phyloP scores from a whole-genome alignment of 2,329 filamentous ascomycete genomes.

The Aureobasidium lini region DNA sequence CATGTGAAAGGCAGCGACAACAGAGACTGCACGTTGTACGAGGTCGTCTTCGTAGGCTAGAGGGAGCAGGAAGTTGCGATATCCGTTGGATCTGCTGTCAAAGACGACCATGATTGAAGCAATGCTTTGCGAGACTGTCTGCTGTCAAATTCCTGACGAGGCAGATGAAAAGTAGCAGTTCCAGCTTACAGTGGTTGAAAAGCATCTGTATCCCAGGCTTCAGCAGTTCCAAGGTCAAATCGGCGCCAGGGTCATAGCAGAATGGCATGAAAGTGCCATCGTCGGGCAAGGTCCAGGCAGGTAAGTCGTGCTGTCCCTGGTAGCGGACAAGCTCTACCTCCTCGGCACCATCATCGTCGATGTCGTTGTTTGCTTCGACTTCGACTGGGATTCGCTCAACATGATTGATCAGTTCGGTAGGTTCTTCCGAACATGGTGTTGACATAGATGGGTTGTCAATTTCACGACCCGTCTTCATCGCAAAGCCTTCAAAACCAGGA shows the following conservation, averaged over 20 bases:
- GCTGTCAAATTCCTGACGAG: background rate
- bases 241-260: background rate
- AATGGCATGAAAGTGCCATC: background rate
- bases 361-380: background rate
- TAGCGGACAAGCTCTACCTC: background rate
- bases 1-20: conserved; percentile 35
- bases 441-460: background rate
- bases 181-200: conserved; percentile 1
- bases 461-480: background rate
- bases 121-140: conserved; percentile 27
- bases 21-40: conserved; percentile 31
- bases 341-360: background rate
- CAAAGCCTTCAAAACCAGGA: background rate
- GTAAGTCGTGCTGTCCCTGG: background rate
- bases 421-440: too few relatives aligned
- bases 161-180: background rate
- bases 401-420: background rate
- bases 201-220: conserved; percentile 9
- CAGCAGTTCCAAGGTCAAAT: background rate
- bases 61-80: conserved; percentile 33
- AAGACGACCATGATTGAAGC: conserved; percentile 36
- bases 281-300: background rate
- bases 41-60: conserved; percentile 33
- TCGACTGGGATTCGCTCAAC: too few relatives aligned
- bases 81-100: conserved; percentile 32